A percentile compares a stretch with the other conserved stretches of the same genome.
phyloP scores from a whole-genome alignment of 768 basidiomycete genomes.

The Rhizopogon vulgaris region DNA sequence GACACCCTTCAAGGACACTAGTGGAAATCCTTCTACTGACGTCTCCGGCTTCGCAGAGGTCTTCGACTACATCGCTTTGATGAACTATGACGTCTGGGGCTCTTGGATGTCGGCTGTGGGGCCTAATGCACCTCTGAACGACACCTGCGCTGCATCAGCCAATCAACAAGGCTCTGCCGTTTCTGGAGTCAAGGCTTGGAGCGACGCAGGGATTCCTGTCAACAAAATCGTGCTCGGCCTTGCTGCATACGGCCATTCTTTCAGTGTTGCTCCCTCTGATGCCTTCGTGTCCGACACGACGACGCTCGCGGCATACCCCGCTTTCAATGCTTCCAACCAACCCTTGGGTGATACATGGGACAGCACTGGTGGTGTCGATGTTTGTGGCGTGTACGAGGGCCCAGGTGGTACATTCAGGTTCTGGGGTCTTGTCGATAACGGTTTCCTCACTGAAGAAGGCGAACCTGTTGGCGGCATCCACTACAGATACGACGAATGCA shows the following conservation, averaged over 20 bases:
- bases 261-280: constrained; percentile 30
- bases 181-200: constrained; percentile 69
- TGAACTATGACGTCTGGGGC: constrained; percentile 65
- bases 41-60: constrained; percentile 68
- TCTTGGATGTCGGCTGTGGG: constrained; percentile 51
- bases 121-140: constrained; percentile 75
- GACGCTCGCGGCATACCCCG: constrained; percentile 40
- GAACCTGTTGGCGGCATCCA: constrained; percentile 36
- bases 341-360: constrained; percentile 57
- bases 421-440: constrained; percentile 52
- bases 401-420: constrained; percentile 53
- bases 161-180: constrained; percentile 72
- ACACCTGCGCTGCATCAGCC: constrained; percentile 57
- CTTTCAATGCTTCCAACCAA: constrained; percentile 38
- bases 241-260: constrained; percentile 79
- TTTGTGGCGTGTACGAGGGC: constrained; percentile 44
- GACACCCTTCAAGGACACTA: constrained; percentile 55
- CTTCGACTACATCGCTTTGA: constrained; percentile 58
- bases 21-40: constrained; percentile 57
- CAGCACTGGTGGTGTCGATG: constrained; percentile 38
- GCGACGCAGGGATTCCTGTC: constrained; percentile 67
- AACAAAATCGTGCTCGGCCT: constrained; percentile 73
- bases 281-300: constrained; percentile 32
- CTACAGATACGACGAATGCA: constrained; percentile 58
- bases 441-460: constrained; percentile 38